phyloP scores from a whole-genome alignment of 2,329 filamentous ascomycete species.

The Sporothrix pallida region DNA sequence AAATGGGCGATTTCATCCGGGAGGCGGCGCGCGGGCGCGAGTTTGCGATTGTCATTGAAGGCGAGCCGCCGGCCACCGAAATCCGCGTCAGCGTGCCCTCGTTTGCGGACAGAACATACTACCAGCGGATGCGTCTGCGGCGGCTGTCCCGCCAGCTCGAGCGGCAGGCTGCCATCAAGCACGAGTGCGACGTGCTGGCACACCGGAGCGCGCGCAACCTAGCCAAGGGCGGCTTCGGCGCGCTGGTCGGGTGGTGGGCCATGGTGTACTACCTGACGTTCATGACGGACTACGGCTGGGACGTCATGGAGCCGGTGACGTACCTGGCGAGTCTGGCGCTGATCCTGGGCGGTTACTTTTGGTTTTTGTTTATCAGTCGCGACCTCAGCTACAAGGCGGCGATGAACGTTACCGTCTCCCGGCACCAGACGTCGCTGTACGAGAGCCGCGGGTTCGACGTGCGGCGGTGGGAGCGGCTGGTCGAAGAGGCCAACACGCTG shows the following conservation, averaged over 20 bases:
- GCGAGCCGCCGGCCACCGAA: slow-evolving; percentile 55
- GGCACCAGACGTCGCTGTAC: slow-evolving; percentile 78
- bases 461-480: slow-evolving; percentile 74
- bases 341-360: slow-evolving; percentile 88
- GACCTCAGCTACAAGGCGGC: slow-evolving; percentile 87
- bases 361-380: slow-evolving; percentile 93
- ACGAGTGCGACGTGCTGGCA: slow-evolving; percentile 78
- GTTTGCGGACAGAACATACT: slow-evolving; percentile 90
- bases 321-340: slow-evolving; percentile 86
- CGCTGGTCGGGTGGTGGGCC: slow-evolving; percentile 79
- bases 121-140: slow-evolving; percentile 76
- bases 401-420: slow-evolving; percentile 83
- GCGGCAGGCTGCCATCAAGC: slow-evolving; percentile 73
- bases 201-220: slow-evolving; percentile 78
- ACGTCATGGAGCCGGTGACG: slow-evolving; percentile 87
- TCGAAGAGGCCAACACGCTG: slow-evolving; percentile 79
- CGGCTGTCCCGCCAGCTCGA: slow-evolving; percentile 73
- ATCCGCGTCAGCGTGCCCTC: slow-evolving; percentile 82
- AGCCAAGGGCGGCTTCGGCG: slow-evolving; percentile 77
- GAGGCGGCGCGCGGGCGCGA: slow-evolving; percentile 85
- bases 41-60: slow-evolving; percentile 84
- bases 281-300: slow-evolving; percentile 82
- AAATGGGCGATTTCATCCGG: slow-evolving; percentile 92
- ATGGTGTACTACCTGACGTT: slow-evolving; percentile 76
- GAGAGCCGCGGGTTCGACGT: slow-evolving; percentile 76